These are phyloP conservation scores for Aspergillus unguis DNA, from an alignment of 2,329 filamentous ascomycete species.

Conservation along the genomic window DNA sequence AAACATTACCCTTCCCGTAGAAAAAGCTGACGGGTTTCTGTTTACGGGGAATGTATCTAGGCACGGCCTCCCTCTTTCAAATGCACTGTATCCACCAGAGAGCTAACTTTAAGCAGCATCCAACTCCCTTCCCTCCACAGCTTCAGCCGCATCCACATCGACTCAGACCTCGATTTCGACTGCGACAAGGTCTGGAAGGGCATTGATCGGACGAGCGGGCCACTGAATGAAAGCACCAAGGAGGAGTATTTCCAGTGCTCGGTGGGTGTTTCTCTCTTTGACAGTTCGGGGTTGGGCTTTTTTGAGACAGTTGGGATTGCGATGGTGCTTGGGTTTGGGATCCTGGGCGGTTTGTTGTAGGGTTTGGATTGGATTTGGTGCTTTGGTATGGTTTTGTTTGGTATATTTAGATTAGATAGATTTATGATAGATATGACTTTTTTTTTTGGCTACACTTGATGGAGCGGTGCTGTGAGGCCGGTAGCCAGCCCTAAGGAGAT, in stretches of 20 bases:
- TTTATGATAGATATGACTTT: too few relatives aligned
- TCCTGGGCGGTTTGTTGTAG: background rate
- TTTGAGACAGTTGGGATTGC: background rate
- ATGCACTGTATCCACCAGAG: background rate
- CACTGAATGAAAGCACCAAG: background rate
- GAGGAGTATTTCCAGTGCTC: slow-evolving; percentile 2
- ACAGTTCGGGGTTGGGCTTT: background rate
- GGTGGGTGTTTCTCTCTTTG: background rate
- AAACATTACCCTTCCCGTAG: background rate
- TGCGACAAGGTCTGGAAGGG: background rate
- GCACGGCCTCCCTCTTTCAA: background rate
- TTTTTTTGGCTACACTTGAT: too few relatives aligned
- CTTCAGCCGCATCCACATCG: background rate
- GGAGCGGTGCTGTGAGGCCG: too few relatives aligned
- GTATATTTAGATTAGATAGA: too few relatives aligned
- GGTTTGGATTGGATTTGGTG: too few relatives aligned
- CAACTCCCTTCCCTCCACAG: background rate
- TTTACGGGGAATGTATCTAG: background rate
- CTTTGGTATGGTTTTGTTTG: too few relatives aligned
- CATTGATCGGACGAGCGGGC: background rate
- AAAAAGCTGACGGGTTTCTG: background rate
- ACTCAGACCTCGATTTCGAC: background rate
- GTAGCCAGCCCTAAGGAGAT: too few relatives aligned
- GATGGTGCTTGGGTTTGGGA: background rate
- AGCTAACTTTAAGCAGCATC: background rate